A percentile compares a stretch with the other conserved stretches of the same genome.
phyloP scores from a whole-genome alignment of 1,284 basidiomycete genomes.

The Sporisorium scitamineum region DNA sequence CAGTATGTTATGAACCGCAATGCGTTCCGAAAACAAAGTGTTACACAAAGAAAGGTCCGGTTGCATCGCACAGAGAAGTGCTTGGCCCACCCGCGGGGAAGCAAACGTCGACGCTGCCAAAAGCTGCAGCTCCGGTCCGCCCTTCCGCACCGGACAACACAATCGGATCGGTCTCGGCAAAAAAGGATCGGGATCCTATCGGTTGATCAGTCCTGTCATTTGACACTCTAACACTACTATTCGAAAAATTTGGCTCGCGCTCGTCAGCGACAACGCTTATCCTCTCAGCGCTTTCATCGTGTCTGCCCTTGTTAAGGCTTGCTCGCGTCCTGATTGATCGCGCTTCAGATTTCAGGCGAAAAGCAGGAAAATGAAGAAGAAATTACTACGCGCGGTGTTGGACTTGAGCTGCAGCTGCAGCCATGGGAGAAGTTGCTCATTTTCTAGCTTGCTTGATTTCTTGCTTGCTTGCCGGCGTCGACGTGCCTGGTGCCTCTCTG shows the following conservation, averaged over 20 bases:
- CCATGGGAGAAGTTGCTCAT: not conserved
- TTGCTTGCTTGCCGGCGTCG: not conserved
- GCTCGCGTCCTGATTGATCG: not conserved
- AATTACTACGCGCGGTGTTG: not conserved
- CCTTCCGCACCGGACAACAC: not conserved
- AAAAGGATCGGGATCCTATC: not conserved
- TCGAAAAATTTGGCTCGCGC: not conserved
- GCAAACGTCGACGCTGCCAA: not conserved
- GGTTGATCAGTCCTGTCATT: not conserved
- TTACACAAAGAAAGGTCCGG: not conserved
- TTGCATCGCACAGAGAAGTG: too few species aligned
- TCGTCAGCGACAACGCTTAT: not conserved
- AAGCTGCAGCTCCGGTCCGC: slow-evolving; percentile 10
- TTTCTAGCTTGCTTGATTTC: not conserved
- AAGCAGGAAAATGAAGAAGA: slow-evolving; percentile 1
- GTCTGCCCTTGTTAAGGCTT: not conserved
- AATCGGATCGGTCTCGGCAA: not conserved
- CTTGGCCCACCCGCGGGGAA: not conserved
- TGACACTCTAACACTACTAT: not conserved
- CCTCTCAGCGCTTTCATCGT: not conserved
- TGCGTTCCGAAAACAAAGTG: not conserved
- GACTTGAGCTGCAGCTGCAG: slow-evolving; percentile 10
- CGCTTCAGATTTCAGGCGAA: not conserved
- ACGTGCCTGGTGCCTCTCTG: not conserved
- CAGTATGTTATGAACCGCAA: not conserved